Base-by-base conservation (phyloP, 2,329 filamentous ascomycete species). In the Hymenoscyphus salicellus region DNA sequence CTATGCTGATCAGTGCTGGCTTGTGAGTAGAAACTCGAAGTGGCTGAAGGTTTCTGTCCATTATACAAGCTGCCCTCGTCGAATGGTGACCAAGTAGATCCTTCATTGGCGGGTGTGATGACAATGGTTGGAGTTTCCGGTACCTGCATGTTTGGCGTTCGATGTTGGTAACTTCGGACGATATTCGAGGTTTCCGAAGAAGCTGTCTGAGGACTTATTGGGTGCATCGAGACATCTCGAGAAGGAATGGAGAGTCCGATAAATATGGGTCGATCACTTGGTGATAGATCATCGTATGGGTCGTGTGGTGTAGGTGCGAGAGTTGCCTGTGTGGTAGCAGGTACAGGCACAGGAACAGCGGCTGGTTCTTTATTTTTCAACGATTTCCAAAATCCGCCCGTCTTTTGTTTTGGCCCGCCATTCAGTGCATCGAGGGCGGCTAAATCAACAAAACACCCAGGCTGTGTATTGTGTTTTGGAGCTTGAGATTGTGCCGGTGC, bases 181-280 rank as follows among this genome's bases (percentile, higher is more conserved):
- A 71, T 70, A 28, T 66, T 72, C 23, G 71, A 69, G 8, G 68
- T 66, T 43, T 72, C 64, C 65, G 73, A 72, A 56, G 59, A 68
- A 58, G 70, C 70, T 52, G 71, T 85, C 55, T 82, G 79, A n/a
- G 83, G 83, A 63, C 81, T 84, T 72, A 83, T 77, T 70, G 78
- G 80, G 71, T 77, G 83, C 49, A 75, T 78, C 70, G 72, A 76
- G 32, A 79, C 68, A 38, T 79, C 77, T 56, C 84, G 82, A 16
- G 85, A 83, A 2, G 89, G 84, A 56, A 92, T 79, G 16, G 85
- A 83, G 60, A 92, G 86, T 14, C 89, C 89, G 68, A 92, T 92
- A 52, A 89, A 83, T 65, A 92, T 92, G 1, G 87, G 87, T n/a
- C 86, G 82, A 70, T 89, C 86, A 64, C 83, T 84, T 0, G 89